phyloP scores from a whole-genome alignment of 306 rosid species.

The Chamaecrista fasciculata region DNA sequence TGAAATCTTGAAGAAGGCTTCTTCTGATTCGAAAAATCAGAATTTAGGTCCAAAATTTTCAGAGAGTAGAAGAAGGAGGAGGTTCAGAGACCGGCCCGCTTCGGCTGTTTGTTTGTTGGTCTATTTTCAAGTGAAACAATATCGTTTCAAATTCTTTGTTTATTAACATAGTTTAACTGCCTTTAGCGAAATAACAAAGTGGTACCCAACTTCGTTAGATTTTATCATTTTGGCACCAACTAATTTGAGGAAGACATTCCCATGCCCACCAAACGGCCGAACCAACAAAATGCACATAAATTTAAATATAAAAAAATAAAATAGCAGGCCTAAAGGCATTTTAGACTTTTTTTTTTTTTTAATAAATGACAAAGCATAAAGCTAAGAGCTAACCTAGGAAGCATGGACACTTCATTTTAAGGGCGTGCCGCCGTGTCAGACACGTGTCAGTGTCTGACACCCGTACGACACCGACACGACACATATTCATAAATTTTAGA shows the following conservation, averaged over 20 bases:
- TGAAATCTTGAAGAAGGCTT: neutral
- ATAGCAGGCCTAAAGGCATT: too few relatives aligned
- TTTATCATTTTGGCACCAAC: conserved; percentile 13
- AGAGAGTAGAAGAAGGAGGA: conserved; percentile 25
- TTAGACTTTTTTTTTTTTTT: too few relatives aligned
- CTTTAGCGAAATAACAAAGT: neutral
- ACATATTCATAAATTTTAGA: too few relatives aligned
- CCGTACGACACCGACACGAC: too few relatives aligned
- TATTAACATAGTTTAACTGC: too few relatives aligned
- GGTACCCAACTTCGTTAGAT: neutral
- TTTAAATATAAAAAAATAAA: too few relatives aligned
- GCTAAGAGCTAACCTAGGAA: too few relatives aligned
- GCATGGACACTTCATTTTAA: too few relatives aligned
- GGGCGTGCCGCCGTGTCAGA: too few relatives aligned
- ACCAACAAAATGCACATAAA: too few relatives aligned
- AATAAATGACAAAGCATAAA: too few relatives aligned
- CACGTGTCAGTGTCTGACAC: too few relatives aligned
- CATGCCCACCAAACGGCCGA: neutral
- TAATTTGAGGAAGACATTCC: conserved; percentile 24
- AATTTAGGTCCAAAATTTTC: conserved; percentile 44
- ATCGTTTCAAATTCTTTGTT: conserved; percentile 27
- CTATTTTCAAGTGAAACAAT: conserved; percentile 31
- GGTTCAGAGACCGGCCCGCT: conserved; percentile 1
- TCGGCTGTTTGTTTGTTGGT: conserved; percentile 2
- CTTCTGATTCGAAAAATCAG: neutral